Conservation (phyloP, 2,329 filamentous ascomycete genomes). For the Colletotrichum musicola region DNA sequence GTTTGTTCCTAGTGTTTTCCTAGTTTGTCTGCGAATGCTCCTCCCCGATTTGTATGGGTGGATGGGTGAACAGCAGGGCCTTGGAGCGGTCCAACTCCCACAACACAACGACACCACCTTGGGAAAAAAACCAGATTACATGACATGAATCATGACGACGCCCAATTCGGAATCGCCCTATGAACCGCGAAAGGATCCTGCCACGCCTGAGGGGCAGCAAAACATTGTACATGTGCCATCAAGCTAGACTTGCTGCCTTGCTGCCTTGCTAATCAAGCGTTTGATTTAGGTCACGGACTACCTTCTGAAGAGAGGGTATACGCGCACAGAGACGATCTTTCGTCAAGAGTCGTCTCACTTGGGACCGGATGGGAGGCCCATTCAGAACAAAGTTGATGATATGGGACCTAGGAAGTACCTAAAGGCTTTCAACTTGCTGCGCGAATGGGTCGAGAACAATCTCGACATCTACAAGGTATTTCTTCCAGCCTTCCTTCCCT, state of each 20-base stretch:
- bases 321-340: constrained; percentile 90
- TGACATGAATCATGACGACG: too few relatives aligned
- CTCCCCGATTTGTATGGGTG: neutral
- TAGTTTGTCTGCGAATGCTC: neutral
- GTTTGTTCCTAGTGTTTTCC: constrained; percentile 11
- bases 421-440: constrained; percentile 79
- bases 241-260: too few relatives aligned
- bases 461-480: constrained; percentile 91
- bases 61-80: neutral
- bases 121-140: neutral
- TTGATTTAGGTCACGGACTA: constrained; percentile 83
- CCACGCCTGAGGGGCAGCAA: too few relatives aligned
- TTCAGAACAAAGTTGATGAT: constrained; percentile 75
- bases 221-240: neutral
- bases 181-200: too few relatives aligned
- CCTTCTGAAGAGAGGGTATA: constrained; percentile 94
- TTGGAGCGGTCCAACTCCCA: neutral
- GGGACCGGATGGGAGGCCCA: constrained; percentile 83
- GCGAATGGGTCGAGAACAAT: constrained; percentile 89
- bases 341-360: constrained; percentile 89
- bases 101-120: neutral
- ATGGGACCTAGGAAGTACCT: constrained; percentile 81
- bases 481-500: constrained; percentile 12
- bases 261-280: neutral
- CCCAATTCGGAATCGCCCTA: too few relatives aligned